Conservation (phyloP, 2,329 filamentous ascomycete species). For the Xylariaceae sp. region DNA sequence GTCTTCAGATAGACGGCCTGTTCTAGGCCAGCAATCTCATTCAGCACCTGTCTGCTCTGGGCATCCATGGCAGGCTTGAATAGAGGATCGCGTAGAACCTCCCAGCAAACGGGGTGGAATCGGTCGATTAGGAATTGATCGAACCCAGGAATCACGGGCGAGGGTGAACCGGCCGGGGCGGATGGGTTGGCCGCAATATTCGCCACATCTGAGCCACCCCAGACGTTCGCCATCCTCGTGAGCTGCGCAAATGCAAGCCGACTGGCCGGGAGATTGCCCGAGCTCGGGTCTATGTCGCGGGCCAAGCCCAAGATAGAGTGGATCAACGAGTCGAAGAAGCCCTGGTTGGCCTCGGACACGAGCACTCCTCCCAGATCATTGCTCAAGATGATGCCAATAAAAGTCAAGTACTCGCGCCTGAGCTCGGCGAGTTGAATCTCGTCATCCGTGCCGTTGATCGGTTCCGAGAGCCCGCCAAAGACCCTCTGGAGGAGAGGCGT, state of each 20-base stretch:
- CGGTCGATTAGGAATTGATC: slow-evolving; percentile 82
- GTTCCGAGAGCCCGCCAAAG: slow-evolving; percentile 75
- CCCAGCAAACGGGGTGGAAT: slow-evolving; percentile 88
- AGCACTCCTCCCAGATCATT: slow-evolving; percentile 86
- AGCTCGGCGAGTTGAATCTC: slow-evolving; percentile 91
- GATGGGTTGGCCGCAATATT: slow-evolving; percentile 45
- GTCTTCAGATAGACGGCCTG: slow-evolving; percentile 88
- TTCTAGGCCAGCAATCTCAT: slow-evolving; percentile 80
- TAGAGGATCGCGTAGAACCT: slow-evolving; percentile 66
- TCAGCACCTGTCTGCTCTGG: slow-evolving; percentile 79
- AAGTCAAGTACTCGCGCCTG: slow-evolving; percentile 89
- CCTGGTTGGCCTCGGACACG: slow-evolving; percentile 83
- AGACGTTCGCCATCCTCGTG: slow-evolving; percentile 73
- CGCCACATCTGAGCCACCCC: slow-evolving; percentile 78
- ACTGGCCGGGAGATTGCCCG: slow-evolving; percentile 52
- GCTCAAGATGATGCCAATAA: slow-evolving; percentile 81
- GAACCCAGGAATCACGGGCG: slow-evolving; percentile 72
- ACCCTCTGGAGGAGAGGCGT: slow-evolving; percentile 86
- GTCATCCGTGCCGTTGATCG: slow-evolving; percentile 86
- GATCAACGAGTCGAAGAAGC: slow-evolving; percentile 81
- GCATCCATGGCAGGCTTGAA: slow-evolving; percentile 79
- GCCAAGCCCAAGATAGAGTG: slow-evolving; percentile 78
- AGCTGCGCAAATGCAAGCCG: slow-evolving; percentile 76
- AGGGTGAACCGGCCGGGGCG: slow-evolving; percentile 41
- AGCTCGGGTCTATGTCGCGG: slow-evolving; percentile 58